Conservation (phyloP, 768 basidiomycete species). For the Suillus clintonianus region DNA sequence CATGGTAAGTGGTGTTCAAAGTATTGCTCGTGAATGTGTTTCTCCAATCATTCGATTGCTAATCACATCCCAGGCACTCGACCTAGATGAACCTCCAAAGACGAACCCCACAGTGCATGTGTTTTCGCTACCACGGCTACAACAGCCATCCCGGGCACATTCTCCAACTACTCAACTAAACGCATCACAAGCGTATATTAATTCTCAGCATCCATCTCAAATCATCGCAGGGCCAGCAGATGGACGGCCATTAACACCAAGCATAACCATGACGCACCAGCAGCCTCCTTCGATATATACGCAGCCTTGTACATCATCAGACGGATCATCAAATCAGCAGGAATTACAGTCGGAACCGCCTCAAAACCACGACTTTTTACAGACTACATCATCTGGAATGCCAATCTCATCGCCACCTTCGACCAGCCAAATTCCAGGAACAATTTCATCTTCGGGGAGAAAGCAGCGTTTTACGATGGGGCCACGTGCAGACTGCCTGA, state of each 20-base stretch:
- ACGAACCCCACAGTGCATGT: not conserved
- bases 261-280: not conserved
- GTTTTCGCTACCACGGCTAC: conserved; percentile 8
- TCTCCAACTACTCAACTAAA: conserved; percentile 28
- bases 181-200: conserved; percentile 9
- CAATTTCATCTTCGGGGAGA: conserved; percentile 18
- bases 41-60: not conserved
- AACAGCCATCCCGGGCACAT: conserved; percentile 12
- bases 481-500: conserved; percentile 66
- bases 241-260: not conserved
- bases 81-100: not conserved
- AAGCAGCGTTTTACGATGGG: conserved; percentile 68
- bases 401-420: not conserved
- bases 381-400: not conserved
- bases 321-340: conserved; percentile 18
- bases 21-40: not conserved
- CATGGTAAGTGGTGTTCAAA: conserved; percentile 42
- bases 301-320: conserved; percentile 27
- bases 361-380: not conserved
- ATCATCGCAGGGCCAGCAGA: not conserved
- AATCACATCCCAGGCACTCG: conserved; percentile 2
- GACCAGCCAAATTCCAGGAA: not conserved
- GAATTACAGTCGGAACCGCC: not conserved
- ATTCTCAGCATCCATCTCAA: not conserved
- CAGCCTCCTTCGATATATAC: conserved; percentile 31